Conservation (phyloP, 2,329 filamentous ascomycete species). For the Pseudofabraea citricarpa region DNA sequence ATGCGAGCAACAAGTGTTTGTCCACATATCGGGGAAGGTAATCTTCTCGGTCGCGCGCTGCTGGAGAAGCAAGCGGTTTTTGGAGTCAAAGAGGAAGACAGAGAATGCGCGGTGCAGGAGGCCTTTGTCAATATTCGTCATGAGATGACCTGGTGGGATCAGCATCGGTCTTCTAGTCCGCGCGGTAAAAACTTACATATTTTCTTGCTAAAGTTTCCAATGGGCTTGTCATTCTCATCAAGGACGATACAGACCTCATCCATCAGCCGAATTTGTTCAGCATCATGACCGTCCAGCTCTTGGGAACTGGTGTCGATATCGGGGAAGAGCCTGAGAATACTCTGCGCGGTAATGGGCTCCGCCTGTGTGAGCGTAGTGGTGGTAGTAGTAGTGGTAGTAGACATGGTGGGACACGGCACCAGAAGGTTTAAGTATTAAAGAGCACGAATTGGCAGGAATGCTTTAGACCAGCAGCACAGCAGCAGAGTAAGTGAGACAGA, state of each 20-base stretch:
- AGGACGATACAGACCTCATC: slow-evolving; percentile 98
- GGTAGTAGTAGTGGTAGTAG: slow-evolving; percentile 31
- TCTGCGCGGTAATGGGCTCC: slow-evolving; percentile 74
- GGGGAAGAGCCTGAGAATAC: slow-evolving; percentile 82
- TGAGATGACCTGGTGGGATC: slow-evolving; percentile 72
- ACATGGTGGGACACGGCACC: background rate
- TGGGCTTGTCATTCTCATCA: slow-evolving; percentile 85
- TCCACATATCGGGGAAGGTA: slow-evolving; percentile 99
- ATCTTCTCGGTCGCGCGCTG: slow-evolving; percentile 97
- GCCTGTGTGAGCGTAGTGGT: slow-evolving; percentile 43
- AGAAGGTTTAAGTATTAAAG: background rate
- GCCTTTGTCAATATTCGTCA: slow-evolving; percentile 97
- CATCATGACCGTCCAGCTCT: slow-evolving; percentile 87
- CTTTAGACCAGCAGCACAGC: no score
- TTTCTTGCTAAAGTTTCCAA: slow-evolving; percentile 98
- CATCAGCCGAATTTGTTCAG: slow-evolving; percentile 97
- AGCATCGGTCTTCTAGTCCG: no score
- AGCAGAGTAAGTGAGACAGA: no score
- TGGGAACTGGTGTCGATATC: slow-evolving; percentile 68
- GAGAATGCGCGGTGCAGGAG: slow-evolving; percentile 97
- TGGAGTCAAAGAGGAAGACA: slow-evolving; percentile 92
- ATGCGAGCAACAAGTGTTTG: slow-evolving; percentile 98
- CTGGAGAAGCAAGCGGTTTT: slow-evolving; percentile 89
- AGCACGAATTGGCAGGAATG: no score
- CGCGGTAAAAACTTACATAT: slow-evolving; percentile 85